Percentiles rank a stretch among this genome's conserved stretches.
Evolutionary conservation across 1,284 basidiomycete genomes (phyloP).

Genomic region (Microbotryum silenes-acaulis): DNA sequence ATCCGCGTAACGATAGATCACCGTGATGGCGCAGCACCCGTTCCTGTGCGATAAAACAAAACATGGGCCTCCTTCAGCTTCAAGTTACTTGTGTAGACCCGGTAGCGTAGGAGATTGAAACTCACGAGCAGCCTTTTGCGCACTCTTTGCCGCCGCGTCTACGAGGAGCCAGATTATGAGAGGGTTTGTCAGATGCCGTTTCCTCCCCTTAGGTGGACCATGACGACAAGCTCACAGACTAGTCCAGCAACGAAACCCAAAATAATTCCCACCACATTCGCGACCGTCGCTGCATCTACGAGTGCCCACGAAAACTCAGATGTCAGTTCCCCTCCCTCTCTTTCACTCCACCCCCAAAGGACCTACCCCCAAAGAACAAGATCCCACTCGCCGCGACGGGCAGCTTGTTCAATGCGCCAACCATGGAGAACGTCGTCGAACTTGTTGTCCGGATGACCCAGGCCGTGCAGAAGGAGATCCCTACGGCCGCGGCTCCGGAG

Average conservation of each 20-base stretch:
- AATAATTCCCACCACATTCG: constrained; percentile 77
- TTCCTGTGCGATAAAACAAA: no score
- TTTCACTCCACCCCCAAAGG: neutral
- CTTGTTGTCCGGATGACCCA: constrained; percentile 97
- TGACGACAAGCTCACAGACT: constrained; percentile 5
- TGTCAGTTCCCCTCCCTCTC: neutral
- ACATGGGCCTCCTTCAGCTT: no score
- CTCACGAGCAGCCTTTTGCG: no score
- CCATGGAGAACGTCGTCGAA: constrained; percentile 99
- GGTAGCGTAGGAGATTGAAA: no score
- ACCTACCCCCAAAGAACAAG: constrained; percentile 63
- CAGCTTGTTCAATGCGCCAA: constrained; percentile 96
- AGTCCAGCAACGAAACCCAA: constrained; percentile 84
- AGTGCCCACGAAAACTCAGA: constrained; percentile 34
- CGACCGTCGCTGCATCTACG: constrained; percentile 76
- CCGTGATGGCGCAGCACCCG: no score
- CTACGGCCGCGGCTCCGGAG: constrained; percentile 92
- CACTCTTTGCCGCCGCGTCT: no score
- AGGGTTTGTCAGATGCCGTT: no score
- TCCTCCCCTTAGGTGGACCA: no score
- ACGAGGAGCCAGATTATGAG: no score
- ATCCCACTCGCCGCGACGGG: constrained; percentile 94
- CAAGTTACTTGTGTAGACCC: no score
- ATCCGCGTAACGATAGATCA: no score
- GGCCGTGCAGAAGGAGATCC: constrained; percentile 96